phyloP scores from a whole-genome alignment of 129 eudicot species.

The Mikania micrantha region DNA sequence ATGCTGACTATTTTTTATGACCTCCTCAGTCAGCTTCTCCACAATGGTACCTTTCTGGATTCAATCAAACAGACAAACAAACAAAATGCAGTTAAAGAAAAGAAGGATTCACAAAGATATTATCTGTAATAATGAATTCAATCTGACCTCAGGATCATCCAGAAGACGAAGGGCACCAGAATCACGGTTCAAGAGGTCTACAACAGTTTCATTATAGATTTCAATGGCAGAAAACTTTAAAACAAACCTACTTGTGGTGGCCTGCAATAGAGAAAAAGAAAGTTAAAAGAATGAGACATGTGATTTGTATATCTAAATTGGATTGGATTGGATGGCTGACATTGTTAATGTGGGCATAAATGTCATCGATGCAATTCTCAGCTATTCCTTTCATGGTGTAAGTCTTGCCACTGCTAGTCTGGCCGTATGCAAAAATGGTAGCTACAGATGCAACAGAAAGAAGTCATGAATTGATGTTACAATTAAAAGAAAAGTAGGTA shows the following conservation, averaged over 20 bases:
- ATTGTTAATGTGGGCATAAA: constrained; percentile 59
- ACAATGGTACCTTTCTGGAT: constrained; percentile 91
- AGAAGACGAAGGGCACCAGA: constrained; percentile 86
- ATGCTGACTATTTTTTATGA: constrained; percentile 62
- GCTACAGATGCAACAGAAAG: constrained; percentile 41
- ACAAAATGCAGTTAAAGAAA: neutral
- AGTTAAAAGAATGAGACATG: neutral
- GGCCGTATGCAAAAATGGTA: constrained; percentile 95
- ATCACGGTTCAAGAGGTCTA: constrained; percentile 75
- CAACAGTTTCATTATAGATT: constrained; percentile 86
- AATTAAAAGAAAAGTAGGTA: neutral
- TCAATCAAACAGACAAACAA: neutral
- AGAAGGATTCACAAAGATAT: neutral
- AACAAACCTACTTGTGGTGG: constrained; percentile 54
- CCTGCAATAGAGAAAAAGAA: constrained; percentile 26
- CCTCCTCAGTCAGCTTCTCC: constrained; percentile 83
- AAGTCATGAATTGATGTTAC: no score
- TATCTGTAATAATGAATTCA: neutral
- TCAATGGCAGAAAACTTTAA: constrained; percentile 85
- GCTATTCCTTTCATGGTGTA: constrained; percentile 94
- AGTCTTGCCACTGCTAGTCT: constrained; percentile 98
- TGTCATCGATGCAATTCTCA: constrained; percentile 72
- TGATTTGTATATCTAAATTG: neutral
- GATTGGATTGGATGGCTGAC: constrained; percentile 24
- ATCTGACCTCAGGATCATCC: constrained; percentile 93